Base-by-base conservation (phyloP, 805 yeast genomes). In the Peterozyma xylosa region DNA sequence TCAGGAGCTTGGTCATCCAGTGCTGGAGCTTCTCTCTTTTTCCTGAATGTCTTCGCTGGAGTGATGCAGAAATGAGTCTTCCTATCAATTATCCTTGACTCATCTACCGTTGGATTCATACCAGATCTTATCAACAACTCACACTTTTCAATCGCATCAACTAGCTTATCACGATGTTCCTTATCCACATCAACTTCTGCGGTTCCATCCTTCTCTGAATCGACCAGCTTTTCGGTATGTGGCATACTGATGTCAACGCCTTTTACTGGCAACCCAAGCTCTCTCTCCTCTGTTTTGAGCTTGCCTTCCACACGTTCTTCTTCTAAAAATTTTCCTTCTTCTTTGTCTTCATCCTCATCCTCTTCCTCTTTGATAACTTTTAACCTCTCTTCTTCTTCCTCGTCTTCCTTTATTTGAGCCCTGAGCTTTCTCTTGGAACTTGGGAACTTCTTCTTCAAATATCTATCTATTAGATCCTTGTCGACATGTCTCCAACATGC, bases 401-500 rank as follows among this genome's bases (percentile, higher is more conserved):
- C 45, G 46, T 18, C 43, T 42, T 37, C 47, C 35, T 35, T 46
- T 34, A 38, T 47, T 33, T 42, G 29, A 30, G 38, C 35, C 38
- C 14, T 27, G 15, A 16, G 42, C 51, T 50, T 50, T 54, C 53
- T 43, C 50, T 47, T 52, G 56, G 17, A 53, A 47, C 38, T 70
- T 67, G n/a, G 21, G 50, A 82, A 82, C 58, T 85, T 86, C 51
- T 73, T 70, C 50, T 73, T 72, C 50, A 91, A 62, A 62, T 90
- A 90, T 49, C 78, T 70, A 43, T 76, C 77, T 2, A 85, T 76
- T 34, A 86, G 63, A 18, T 73, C 76, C 49, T 73, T 78, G 60
- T 88, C 86, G 11, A 73, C 76, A 43, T 74, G 71, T 64, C 83
- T 77, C 56, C 90, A 70, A 13, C 93, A 87, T 0, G 96, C 93